A percentile compares a stretch with the other conserved stretches of the same genome.
phyloP scores from a whole-genome alignment of 2,329 filamentous ascomycete genomes.

The Aspergillus japonicus region DNA sequence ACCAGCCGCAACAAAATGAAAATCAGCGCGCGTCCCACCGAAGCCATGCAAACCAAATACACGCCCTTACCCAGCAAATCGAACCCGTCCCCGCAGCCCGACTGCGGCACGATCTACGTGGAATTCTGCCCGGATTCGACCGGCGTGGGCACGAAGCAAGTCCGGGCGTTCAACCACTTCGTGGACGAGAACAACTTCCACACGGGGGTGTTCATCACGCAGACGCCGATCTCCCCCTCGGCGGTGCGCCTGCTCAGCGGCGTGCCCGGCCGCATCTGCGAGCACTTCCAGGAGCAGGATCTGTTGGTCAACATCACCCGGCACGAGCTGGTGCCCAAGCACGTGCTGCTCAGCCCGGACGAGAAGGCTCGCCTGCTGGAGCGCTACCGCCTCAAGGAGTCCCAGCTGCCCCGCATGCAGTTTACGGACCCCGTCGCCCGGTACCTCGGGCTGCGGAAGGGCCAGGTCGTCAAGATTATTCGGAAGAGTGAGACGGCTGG shows the following conservation, averaged over 20 bases:
- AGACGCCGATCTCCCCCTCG: constrained; percentile 76
- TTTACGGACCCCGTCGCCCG: constrained; percentile 87
- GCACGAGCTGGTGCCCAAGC: constrained; percentile 93
- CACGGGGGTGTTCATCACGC: constrained; percentile 86
- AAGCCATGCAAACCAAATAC: constrained; percentile 81
- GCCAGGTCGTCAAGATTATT: constrained; percentile 98
- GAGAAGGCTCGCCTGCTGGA: constrained; percentile 85
- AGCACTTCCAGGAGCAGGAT: constrained; percentile 95
- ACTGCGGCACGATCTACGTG: constrained; percentile 86
- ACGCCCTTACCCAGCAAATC: constrained; percentile 66
- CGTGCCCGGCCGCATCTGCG: constrained; percentile 76
- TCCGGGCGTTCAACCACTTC: constrained; percentile 83
- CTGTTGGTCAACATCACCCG: constrained; percentile 96
- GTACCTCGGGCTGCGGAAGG: constrained; percentile 85
- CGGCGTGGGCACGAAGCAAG: constrained; percentile 81
- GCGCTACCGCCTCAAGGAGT: constrained; percentile 94
- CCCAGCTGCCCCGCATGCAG: constrained; percentile 89
- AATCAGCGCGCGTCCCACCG: constrained; percentile 82
- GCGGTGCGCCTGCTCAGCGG: constrained; percentile 83
- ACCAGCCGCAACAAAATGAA: constrained; percentile 75
- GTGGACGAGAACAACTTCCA: constrained; percentile 77
- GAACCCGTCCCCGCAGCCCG: constrained; percentile 69
- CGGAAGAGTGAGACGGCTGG: constrained; percentile 92
- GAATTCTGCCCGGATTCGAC: constrained; percentile 81
- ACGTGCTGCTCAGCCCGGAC: constrained; percentile 83